Evolutionary conservation across 2,329 filamentous ascomycete genomes (phyloP).

Genomic region (Diaporthe sp.): DNA sequence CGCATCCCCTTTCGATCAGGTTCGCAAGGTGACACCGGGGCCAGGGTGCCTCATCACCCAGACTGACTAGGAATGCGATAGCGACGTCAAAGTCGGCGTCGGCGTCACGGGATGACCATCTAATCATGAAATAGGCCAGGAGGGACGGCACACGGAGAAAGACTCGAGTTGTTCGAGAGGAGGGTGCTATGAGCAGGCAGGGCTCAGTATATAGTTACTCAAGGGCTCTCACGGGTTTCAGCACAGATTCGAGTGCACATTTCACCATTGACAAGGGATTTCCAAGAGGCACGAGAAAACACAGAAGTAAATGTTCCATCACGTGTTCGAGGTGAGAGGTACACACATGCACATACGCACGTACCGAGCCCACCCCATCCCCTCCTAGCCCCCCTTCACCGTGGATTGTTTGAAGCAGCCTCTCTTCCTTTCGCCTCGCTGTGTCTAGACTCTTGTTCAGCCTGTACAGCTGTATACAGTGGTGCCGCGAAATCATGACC

Average conservation of each 20-base stretch:
- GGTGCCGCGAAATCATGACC: constrained; percentile 16
- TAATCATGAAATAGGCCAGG: not conserved
- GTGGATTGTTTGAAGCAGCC: constrained; percentile 14
- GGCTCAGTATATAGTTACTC: not conserved
- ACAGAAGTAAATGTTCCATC: constrained; percentile 30
- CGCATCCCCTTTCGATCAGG: too few species aligned
- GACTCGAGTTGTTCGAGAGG: too few species aligned
- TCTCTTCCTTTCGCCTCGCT: constrained; percentile 14
- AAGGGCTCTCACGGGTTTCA: not conserved
- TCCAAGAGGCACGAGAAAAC: not conserved
- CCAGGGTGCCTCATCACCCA: not conserved
- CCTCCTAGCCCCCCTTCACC: not conserved
- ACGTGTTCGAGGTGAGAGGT: constrained; percentile 27
- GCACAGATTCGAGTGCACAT: not conserved
- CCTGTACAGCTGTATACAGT: constrained; percentile 25
- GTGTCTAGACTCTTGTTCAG: constrained; percentile 30
- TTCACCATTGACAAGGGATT: not conserved
- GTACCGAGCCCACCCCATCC: not conserved
- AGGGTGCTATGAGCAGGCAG: not conserved
- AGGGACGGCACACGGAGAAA: not conserved
- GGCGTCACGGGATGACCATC: too few species aligned
- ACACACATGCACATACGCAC: not conserved
- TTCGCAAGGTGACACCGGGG: not conserved
- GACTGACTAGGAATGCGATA: not conserved
- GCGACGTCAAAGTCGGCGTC: too few species aligned